phyloP scores from a whole-genome alignment of 2,329 filamentous ascomycete species.

The Claviceps citrina region DNA sequence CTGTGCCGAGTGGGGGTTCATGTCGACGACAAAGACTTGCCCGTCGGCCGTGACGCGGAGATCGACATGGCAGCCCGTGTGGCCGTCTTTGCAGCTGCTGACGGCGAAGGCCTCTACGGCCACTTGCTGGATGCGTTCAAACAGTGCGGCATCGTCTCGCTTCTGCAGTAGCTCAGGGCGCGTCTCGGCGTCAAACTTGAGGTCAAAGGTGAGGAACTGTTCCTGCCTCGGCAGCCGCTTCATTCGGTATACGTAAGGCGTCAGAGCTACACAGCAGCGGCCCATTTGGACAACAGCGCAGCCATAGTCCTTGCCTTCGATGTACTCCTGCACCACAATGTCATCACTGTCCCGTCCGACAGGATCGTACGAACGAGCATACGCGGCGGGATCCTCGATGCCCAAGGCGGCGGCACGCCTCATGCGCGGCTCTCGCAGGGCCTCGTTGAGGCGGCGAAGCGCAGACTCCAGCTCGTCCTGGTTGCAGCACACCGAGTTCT shows the following conservation, averaged over 20 bases:
- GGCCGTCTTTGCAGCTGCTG: not conserved
- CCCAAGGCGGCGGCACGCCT: not conserved
- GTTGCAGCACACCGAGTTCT: not conserved
- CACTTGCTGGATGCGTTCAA: not conserved
- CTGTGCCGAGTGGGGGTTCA: not conserved
- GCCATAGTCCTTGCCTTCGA: not conserved
- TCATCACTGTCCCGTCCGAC: not conserved
- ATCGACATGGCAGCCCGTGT: not conserved
- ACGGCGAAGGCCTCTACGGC: not conserved
- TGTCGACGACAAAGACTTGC: conserved; percentile 1
- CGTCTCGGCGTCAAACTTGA: not conserved
- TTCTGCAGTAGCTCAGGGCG: not conserved
- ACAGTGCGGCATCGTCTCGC: not conserved
- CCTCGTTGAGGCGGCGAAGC: not conserved
- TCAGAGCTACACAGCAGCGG: not conserved
- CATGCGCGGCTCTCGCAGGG: not conserved
- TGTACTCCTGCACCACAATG: conserved; percentile 1
- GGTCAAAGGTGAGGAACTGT: conserved; percentile 1
- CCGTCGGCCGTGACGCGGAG: not conserved
- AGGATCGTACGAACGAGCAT: not conserved
- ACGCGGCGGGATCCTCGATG: not conserved
- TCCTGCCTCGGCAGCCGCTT: not conserved
- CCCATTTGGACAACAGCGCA: not conserved
- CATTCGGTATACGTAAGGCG: not conserved
- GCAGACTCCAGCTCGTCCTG: not conserved